A percentile compares a stretch with the other conserved stretches of the same genome.
These are phyloP conservation scores for Plantago lanceolata DNA, from an alignment of 305 asterid genomes.

Conservation along the genomic window DNA sequence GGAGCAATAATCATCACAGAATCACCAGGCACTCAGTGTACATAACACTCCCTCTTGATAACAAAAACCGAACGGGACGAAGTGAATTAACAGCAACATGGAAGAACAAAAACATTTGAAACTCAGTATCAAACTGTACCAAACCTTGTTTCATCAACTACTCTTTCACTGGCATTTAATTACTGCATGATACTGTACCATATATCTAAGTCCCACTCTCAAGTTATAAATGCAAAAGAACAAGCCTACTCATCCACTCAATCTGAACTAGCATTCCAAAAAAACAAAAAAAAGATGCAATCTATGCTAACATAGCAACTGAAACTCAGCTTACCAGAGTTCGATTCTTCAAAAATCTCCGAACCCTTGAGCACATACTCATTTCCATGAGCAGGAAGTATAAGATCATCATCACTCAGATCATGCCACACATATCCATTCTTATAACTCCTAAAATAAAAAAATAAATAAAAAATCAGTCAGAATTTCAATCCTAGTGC, in stretches of 20 bases:
- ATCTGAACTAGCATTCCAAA: neutral
- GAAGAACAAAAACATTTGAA: neutral
- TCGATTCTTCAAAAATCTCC: slow-evolving; percentile 63
- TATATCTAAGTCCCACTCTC: neutral
- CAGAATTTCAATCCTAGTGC: neutral
- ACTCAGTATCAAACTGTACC: neutral
- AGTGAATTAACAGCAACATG: neutral
- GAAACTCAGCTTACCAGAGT: slow-evolving; percentile 40
- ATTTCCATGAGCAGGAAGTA: slow-evolving; percentile 71
- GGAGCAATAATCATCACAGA: no score
- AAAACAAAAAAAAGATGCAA: no score
- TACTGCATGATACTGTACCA: slow-evolving; percentile 1
- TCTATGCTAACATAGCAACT: neutral
- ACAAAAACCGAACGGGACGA: no score
- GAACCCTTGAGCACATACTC: slow-evolving; percentile 93
- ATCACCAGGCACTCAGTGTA: no score
- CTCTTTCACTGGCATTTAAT: no score
- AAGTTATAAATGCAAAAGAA: slow-evolving; percentile 9
- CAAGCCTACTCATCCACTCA: slow-evolving; percentile 8
- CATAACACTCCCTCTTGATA: no score
- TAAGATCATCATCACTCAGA: slow-evolving; percentile 70
- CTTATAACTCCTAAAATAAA: slow-evolving; percentile 59
- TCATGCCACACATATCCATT: slow-evolving; percentile 90
- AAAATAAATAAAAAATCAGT: slow-evolving; percentile 25
- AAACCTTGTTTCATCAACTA: no score